Evolutionary conservation across 78 protist genomes (phyloP), one percentile per base, ranked within the genome.

Genomic region (Tieghemostelium lacteum): DNA sequence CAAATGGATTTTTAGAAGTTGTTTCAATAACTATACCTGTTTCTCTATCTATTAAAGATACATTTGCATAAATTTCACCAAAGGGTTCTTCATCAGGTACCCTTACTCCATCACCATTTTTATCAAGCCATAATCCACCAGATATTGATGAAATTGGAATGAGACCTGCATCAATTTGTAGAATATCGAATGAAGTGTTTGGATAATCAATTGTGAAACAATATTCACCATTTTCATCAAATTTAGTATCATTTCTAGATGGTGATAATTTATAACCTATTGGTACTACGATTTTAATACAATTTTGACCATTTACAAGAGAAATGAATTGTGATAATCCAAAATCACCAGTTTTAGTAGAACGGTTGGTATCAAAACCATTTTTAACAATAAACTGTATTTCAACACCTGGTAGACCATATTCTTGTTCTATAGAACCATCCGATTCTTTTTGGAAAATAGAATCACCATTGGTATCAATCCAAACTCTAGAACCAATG

Each of bases 401-500:
- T n/a, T n/a, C n/a, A n/a, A n/a, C n/a, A n/a, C n/a, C n/a, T n/a
- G n/a, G n/a, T n/a, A n/a, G n/a, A n/a, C n/a, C n/a, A n/a, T n/a
- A n/a, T n/a, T n/a, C n/a, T n/a, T n/a, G n/a, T 8, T 49, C 8
- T 49, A 49, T 49, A 49, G 8, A 12, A 8, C 55, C 12, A 12
- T 16, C 55, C 12, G 55, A 12, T 49, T 49, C 24, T 16, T 8
- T 49, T 62, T 0, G 49, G 8, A 17, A n/a, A 31, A 31, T 33
- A 33, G 7, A 2, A 55, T 77, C 75, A 33, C 17, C 7, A 26
- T 75, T 60, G 6, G 50, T 20, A 60, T 75, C 86, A 10, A 55
- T 37, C 54, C 42, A 75, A 7, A 60, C 86, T 12, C 5, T 34
- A 1, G 34, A 8, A 75, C 86, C 86, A 36, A 75, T 36, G 24